Evolutionary conservation across 2,329 filamentous ascomycete genomes (phyloP).

Genomic region (Aspergillus pseudoterreus): DNA sequence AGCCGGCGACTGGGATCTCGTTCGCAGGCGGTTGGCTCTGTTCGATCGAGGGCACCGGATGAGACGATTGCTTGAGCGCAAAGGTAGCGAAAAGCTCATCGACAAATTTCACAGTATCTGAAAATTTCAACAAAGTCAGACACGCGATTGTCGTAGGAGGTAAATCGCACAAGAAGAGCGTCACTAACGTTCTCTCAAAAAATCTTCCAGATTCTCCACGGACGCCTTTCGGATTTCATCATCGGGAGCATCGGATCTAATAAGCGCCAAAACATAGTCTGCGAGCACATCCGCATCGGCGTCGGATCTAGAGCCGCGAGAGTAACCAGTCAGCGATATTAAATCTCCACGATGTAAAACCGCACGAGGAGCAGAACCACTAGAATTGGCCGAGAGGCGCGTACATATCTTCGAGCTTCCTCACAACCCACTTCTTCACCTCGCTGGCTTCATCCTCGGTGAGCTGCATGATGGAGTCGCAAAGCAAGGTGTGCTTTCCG

Average conservation of each 20-base stretch:
- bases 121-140: slow-evolving; percentile 10
- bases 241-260: slow-evolving; percentile 54
- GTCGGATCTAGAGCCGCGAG: slow-evolving; percentile 47
- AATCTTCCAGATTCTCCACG: slow-evolving; percentile 56
- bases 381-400: neutral
- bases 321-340: neutral
- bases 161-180: neutral
- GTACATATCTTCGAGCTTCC: slow-evolving; percentile 56
- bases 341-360: neutral
- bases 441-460: slow-evolving; percentile 50
- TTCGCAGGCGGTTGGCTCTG: slow-evolving; percentile 20
- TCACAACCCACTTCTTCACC: slow-evolving; percentile 58
- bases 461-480: slow-evolving; percentile 46
- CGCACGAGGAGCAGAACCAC: neutral
- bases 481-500: neutral
- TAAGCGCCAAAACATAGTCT: slow-evolving; percentile 59
- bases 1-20: slow-evolving; percentile 18
- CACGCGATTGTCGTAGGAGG: neutral
- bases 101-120: slow-evolving; percentile 53
- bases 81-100: slow-evolving; percentile 54
- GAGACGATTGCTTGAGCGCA: slow-evolving; percentile 39
- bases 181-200: slow-evolving; percentile 51
- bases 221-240: slow-evolving; percentile 52
- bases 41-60: slow-evolving; percentile 16
- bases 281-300: slow-evolving; percentile 60